Conservation (phyloP, 352 stramenopile species). For the Phytophthora citricola region DNA sequence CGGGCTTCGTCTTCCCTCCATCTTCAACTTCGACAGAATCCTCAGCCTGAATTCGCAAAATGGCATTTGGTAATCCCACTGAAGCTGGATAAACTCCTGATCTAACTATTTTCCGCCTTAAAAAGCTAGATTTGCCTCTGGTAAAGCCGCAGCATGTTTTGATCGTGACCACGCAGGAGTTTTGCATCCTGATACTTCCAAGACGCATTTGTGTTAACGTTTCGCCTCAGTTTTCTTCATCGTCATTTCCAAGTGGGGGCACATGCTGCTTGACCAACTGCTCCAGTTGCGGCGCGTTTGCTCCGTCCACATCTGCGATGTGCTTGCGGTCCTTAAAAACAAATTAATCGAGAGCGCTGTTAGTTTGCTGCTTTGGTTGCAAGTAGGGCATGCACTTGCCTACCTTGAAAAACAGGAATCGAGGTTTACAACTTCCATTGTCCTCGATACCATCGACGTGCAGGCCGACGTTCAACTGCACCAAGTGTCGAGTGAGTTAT, state of each 20-base stretch:
- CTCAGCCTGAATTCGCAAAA: slow-evolving; percentile 15
- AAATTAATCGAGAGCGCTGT: neutral
- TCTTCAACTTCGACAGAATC: slow-evolving; percentile 30
- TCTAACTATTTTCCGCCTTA: slow-evolving; percentile 15
- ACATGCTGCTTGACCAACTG: slow-evolving; percentile 68
- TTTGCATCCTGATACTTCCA: too few species aligned
- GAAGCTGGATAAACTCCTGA: neutral
- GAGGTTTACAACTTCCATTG: slow-evolving; percentile 66
- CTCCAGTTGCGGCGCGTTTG: slow-evolving; percentile 70
- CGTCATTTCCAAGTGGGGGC: slow-evolving; percentile 55
- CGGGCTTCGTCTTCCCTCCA: slow-evolving; percentile 56
- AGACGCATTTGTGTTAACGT: neutral
- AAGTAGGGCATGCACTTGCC: neutral
- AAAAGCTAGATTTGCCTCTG: neutral
- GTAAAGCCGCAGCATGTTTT: neutral
- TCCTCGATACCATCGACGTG: slow-evolving; percentile 62
- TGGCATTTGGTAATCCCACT: slow-evolving; percentile 4
- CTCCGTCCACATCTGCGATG: slow-evolving; percentile 62
- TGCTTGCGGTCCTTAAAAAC: slow-evolving; percentile 56
- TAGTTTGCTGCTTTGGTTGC: neutral
- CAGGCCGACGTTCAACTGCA: slow-evolving; percentile 59
- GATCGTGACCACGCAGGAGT: too few species aligned
- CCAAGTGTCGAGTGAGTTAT: neutral
- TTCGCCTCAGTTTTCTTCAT: slow-evolving; percentile 51
- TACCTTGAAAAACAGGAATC: slow-evolving; percentile 71